Evolutionary conservation across 164 flowering plant genomes (phyloP).

Genomic region (Sedum album): DNA sequence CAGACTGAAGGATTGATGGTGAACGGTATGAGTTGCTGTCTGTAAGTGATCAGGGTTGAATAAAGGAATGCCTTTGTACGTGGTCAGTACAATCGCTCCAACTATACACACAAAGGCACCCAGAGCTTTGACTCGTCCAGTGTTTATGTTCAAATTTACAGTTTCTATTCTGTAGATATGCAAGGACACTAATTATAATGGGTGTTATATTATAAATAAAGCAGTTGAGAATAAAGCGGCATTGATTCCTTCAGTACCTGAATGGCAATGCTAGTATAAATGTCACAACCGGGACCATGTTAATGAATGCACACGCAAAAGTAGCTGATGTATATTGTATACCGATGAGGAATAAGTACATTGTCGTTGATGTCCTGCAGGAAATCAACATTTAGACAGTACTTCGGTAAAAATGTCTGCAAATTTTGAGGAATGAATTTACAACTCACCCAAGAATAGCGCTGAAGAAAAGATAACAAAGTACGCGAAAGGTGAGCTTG

Average conservation of each 20-base stretch:
- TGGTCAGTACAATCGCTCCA: constrained; percentile 60
- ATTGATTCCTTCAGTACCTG: constrained; percentile 26
- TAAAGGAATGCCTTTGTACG: constrained; percentile 60
- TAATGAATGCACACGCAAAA: constrained; percentile 68
- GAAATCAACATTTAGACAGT: not conserved
- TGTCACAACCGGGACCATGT: constrained; percentile 69
- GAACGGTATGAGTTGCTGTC: constrained; percentile 8
- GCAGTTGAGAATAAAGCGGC: not conserved
- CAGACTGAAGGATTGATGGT: constrained; percentile 7
- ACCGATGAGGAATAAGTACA: constrained; percentile 63
- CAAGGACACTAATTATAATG: not conserved
- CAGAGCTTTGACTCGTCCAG: constrained; percentile 60
- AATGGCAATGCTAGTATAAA: constrained; percentile 70
- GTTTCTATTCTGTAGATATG: constrained; percentile 48
- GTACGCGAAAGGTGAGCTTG: constrained; percentile 40
- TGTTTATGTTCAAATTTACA: constrained; percentile 35
- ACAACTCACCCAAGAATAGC: constrained; percentile 60
- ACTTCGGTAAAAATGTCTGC: not conserved
- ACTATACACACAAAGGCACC: constrained; percentile 53
- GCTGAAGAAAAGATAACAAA: constrained; percentile 55
- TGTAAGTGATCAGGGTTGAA: constrained; percentile 17
- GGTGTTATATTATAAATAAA: not conserved
- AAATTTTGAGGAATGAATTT: not conserved
- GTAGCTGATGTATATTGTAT: constrained; percentile 73
- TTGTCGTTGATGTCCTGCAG: constrained; percentile 61